phyloP scores from a whole-genome alignment of 2,329 filamentous ascomycete genomes.

The Ustulina deusta region DNA sequence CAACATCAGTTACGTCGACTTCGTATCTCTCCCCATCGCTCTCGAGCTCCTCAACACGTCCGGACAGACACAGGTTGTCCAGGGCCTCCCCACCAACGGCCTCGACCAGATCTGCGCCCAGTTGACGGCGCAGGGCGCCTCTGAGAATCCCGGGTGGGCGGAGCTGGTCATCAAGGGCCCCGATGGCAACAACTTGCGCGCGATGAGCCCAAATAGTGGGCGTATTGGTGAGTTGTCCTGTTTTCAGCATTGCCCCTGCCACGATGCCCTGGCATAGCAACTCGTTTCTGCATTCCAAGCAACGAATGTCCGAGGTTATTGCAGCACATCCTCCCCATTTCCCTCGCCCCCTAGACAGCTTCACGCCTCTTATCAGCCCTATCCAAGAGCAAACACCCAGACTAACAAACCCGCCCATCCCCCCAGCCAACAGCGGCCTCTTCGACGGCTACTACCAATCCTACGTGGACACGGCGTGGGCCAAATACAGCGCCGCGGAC shows the following conservation, averaged over 20 bases:
- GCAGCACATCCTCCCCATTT: neutral
- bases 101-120: constrained; percentile 59
- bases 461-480: constrained; percentile 66
- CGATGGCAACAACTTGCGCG: constrained; percentile 60
- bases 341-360: neutral
- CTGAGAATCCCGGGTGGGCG: constrained; percentile 64
- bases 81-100: constrained; percentile 62
- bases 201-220: constrained; percentile 65
- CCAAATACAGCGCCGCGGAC: constrained; percentile 58
- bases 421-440: constrained; percentile 55
- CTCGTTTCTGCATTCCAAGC: neutral
- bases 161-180: constrained; percentile 60
- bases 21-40: constrained; percentile 74
- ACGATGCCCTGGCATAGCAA: neutral
- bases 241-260: neutral
- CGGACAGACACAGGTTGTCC: constrained; percentile 59
- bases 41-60: constrained; percentile 63
- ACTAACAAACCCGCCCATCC: constrained; percentile 14
- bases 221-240: constrained; percentile 47
- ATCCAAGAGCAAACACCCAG: neutral
- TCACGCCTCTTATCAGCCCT: too few relatives aligned
- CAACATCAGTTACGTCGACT: constrained; percentile 82
- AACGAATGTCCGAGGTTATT: neutral
- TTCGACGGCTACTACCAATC: constrained; percentile 64
- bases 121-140: constrained; percentile 59